These are phyloP conservation scores for Candida krabiensis DNA, from an alignment of 805 yeast genomes.

Conservation along the genomic window DNA sequence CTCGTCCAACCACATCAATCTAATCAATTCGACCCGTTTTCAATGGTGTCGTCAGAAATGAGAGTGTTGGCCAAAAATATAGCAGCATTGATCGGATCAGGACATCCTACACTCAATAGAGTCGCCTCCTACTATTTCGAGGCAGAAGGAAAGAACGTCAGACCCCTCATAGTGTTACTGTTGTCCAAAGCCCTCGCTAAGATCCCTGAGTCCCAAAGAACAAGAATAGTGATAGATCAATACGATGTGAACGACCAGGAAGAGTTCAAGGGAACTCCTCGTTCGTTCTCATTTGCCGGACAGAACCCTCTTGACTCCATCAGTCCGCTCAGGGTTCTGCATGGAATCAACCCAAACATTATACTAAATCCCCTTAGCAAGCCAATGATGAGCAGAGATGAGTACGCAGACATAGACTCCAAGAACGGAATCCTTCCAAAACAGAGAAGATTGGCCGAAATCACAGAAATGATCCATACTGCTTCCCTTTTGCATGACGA, in stretches of 20 bases:
- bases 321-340: conserved; percentile 78
- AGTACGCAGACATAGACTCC: conserved; percentile 45
- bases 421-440: conserved; percentile 86
- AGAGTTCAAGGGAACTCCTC: conserved; percentile 58
- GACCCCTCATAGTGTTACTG: conserved; percentile 86
- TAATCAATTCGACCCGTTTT: conserved; percentile 75
- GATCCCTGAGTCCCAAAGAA: conserved; percentile 70
- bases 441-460: conserved; percentile 93
- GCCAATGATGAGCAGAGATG: conserved; percentile 73
- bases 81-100: conserved; percentile 83
- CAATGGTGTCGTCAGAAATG: conserved; percentile 93
- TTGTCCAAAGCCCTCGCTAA: conserved; percentile 76
- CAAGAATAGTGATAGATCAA: conserved; percentile 59
- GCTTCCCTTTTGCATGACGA: conserved; percentile 95
- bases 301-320: conserved; percentile 61
- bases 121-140: conserved; percentile 95
- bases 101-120: conserved; percentile 89
- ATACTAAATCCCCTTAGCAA: conserved; percentile 80
- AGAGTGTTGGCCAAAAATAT: conserved; percentile 82
- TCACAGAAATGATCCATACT: conserved; percentile 97
- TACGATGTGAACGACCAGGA: conserved; percentile 68
- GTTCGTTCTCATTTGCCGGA: conserved; percentile 55
- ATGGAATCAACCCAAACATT: conserved; percentile 86
- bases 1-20: conserved; percentile 62
- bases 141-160: conserved; percentile 92